Percentiles rank a stretch among this genome's conserved stretches.
phyloP scores from a whole-genome alignment of 345 rosid genomes.

The Rhizophora mangle region DNA sequence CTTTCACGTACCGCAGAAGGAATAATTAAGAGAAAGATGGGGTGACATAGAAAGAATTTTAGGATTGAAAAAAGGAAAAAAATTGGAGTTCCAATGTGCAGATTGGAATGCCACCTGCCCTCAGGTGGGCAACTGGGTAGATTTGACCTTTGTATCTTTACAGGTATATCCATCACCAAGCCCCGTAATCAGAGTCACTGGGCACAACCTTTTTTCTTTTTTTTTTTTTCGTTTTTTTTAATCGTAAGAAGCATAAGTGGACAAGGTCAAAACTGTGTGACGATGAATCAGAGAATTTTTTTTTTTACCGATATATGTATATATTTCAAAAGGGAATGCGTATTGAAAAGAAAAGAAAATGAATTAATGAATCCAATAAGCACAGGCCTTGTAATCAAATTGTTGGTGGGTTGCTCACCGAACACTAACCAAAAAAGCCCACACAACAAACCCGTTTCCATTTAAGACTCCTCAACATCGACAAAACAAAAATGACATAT shows the following conservation, averaged over 20 bases:
- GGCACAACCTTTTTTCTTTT: conserved; percentile 21
- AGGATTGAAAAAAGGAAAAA: too few species aligned
- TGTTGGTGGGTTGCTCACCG: conserved; percentile 63
- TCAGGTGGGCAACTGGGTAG: too few species aligned
- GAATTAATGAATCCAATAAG: not conserved
- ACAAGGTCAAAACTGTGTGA: conserved; percentile 24
- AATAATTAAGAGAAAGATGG: too few species aligned
- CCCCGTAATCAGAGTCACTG: too few species aligned
- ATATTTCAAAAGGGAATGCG: too few species aligned
- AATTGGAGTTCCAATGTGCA: too few species aligned
- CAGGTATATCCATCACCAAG: too few species aligned
- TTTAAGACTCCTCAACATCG: conserved; percentile 29
- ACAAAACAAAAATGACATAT: not conserved
- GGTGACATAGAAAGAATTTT: too few species aligned
- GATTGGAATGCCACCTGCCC: too few species aligned
- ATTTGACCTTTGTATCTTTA: too few species aligned
- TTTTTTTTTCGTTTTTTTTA: conserved; percentile 2
- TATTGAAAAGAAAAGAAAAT: not conserved
- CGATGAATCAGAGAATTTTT: not conserved
- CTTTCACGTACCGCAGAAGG: too few species aligned
- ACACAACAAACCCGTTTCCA: conserved; percentile 41
- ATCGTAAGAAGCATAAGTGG: conserved; percentile 16
- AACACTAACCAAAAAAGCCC: conserved; percentile 54
- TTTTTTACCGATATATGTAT: too few species aligned
- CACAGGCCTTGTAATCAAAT: conserved; percentile 8